phyloP scores from a whole-genome alignment of 2,329 filamentous ascomycete genomes.

The Clarireedia homoeocarpa region DNA sequence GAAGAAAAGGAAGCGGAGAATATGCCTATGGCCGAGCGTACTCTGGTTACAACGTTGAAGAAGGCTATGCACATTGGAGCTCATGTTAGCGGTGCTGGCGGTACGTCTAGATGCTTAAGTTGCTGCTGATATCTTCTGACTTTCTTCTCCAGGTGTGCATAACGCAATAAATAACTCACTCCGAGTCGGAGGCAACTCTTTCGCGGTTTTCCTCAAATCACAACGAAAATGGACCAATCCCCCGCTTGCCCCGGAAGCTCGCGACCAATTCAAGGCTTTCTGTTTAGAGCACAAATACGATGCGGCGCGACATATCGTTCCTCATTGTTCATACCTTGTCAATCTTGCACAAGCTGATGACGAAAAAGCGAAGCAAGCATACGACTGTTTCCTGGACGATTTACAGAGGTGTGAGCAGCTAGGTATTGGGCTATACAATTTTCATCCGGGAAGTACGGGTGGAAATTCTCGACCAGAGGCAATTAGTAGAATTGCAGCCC shows the following conservation, averaged over 20 bases:
- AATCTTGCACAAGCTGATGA: conserved; percentile 83
- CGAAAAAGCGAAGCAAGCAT: conserved; percentile 77
- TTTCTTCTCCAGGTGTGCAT: conserved; percentile 59
- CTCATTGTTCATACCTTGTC: conserved; percentile 93
- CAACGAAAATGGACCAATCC: conserved; percentile 93
- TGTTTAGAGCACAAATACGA: conserved; percentile 67
- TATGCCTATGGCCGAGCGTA: conserved; percentile 63
- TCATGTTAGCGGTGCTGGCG: conserved; percentile 85
- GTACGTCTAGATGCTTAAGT: conserved; percentile 36
- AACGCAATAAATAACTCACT: conserved; percentile 74
- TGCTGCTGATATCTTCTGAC: conserved; percentile 6
- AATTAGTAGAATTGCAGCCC: conserved; percentile 68
- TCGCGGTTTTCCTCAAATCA: conserved; percentile 91
- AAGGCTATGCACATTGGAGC: conserved; percentile 77
- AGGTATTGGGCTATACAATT: conserved; percentile 91
- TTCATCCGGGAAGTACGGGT: conserved; percentile 83
- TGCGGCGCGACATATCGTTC: conserved; percentile 65
- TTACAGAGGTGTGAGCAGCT: conserved; percentile 76
- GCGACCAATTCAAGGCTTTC: conserved; percentile 59
- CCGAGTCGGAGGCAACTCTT: conserved; percentile 83
- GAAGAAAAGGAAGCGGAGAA: conserved; percentile 46
- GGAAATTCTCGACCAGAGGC: conserved; percentile 60
- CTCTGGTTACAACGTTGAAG: conserved; percentile 54
- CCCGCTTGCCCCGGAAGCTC: conserved; percentile 59
- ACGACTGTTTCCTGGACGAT: conserved; percentile 80